phyloP scores from a whole-genome alignment of 176 grass and related monocot genomes.

The Carex scoparia region DNA sequence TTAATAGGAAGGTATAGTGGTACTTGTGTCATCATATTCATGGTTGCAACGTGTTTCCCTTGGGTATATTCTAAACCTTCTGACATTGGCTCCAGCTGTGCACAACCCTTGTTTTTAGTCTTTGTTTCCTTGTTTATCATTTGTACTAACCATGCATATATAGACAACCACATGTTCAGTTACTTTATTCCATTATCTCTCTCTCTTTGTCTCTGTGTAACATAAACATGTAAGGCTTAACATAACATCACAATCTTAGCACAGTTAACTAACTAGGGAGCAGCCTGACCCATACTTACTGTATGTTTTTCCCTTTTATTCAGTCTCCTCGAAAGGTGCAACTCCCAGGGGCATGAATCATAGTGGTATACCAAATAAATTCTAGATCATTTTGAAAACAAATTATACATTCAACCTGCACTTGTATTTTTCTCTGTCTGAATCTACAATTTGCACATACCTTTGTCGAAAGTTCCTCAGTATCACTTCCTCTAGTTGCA shows the following conservation, averaged over 20 bases:
- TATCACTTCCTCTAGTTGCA: background rate
- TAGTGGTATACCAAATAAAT: background rate
- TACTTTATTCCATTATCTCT: constrained; percentile 3
- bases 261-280: background rate
- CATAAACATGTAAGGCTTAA: background rate
- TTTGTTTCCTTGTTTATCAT: background rate
- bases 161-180: background rate
- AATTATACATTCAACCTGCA: constrained; percentile 9
- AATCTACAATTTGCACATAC: background rate
- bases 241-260: constrained; percentile 7
- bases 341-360: background rate
- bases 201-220: background rate
- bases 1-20: background rate
- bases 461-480: background rate
- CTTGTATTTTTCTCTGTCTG: constrained; percentile 3
- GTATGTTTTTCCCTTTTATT: constrained; percentile 24
- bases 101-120: background rate
- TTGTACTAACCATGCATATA: background rate
- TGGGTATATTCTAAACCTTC: background rate
- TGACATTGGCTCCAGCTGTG: background rate
- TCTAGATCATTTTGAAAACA: constrained; percentile 1
- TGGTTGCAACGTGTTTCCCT: background rate
- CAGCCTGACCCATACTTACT: background rate
- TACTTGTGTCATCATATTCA: background rate
- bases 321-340: constrained; percentile 25